These are phyloP conservation scores for Leucosporidium creatinivorum DNA, from an alignment of 768 basidiomycete genomes.

Conservation along the genomic window DNA sequence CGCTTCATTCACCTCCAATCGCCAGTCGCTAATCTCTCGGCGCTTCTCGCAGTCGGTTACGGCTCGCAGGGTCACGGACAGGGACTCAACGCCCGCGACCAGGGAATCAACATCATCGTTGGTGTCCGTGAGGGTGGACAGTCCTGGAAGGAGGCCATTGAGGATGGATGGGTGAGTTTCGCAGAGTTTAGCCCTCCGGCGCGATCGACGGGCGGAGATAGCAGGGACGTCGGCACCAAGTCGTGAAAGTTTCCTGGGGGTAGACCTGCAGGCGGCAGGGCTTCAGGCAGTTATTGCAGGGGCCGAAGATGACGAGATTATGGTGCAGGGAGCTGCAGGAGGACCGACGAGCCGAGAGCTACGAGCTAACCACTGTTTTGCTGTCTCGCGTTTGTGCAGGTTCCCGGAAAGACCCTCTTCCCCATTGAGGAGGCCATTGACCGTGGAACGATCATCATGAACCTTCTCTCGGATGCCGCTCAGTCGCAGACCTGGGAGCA, in stretches of 20 bases:
- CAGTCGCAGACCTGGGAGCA: conserved; percentile 91
- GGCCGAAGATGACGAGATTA: background rate
- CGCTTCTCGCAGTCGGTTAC: conserved; percentile 53
- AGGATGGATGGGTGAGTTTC: conserved; percentile 83
- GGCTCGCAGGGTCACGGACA: conserved; percentile 93
- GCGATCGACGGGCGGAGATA: no score
- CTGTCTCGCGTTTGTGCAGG: conserved; percentile 45
- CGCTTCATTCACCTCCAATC: background rate
- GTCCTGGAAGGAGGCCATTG: conserved; percentile 89
- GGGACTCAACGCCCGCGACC: conserved; percentile 97
- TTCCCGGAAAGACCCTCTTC: conserved; percentile 96
- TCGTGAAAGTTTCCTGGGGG: no score
- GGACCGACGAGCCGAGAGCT: background rate
- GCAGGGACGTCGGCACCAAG: no score
- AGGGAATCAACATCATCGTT: conserved; percentile 95
- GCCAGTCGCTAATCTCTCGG: background rate
- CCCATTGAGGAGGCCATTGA: conserved; percentile 96
- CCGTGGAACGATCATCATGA: conserved; percentile 98
- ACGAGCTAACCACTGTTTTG: background rate
- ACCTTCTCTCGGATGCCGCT: conserved; percentile 97
- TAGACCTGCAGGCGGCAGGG: no score
- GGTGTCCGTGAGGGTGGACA: conserved; percentile 96
- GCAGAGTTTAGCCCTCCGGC: background rate
- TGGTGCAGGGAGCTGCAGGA: background rate
- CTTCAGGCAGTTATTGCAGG: background rate